A percentile compares a stretch with the other conserved stretches of the same genome.
These are phyloP conservation scores for Phytophthora pseudosyringae DNA, from an alignment of 352 stramenopile genomes.

Conservation along the genomic window DNA sequence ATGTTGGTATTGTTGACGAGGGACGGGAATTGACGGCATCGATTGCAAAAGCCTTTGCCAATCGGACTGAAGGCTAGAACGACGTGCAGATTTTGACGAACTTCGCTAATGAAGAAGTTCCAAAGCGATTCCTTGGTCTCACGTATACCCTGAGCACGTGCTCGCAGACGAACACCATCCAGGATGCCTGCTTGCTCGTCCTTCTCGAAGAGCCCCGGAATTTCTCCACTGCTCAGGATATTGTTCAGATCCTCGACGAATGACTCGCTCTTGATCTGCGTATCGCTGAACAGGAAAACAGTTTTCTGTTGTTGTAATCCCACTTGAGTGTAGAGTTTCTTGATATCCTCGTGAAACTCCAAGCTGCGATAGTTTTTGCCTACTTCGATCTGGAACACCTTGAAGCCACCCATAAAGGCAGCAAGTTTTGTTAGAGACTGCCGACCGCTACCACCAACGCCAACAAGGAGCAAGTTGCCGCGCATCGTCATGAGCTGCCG, in stretches of 20 bases:
- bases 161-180: constrained; percentile 79
- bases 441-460: constrained; percentile 90
- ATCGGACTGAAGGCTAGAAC: constrained; percentile 94
- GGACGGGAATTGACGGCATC: constrained; percentile 91
- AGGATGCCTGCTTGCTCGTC: constrained; percentile 89
- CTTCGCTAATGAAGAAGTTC: constrained; percentile 94
- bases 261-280: constrained; percentile 93
- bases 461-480: constrained; percentile 93
- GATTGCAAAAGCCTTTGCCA: constrained; percentile 85
- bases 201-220: constrained; percentile 93
- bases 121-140: constrained; percentile 92
- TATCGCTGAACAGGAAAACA: constrained; percentile 95
- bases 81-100: constrained; percentile 91
- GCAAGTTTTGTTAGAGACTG: constrained; percentile 91
- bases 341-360: constrained; percentile 95
- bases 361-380: constrained; percentile 93
- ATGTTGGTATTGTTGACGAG: constrained; percentile 96
- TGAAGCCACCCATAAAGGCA: constrained; percentile 90
- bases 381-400: constrained; percentile 94
- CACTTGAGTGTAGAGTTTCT: constrained; percentile 85
- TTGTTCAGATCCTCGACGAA: constrained; percentile 96
- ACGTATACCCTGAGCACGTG: constrained; percentile 74
- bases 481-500: constrained; percentile 87
- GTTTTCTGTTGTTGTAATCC: constrained; percentile 87
- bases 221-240: constrained; percentile 91